phyloP scores from a whole-genome alignment of 2,329 filamentous ascomycete genomes.

The Penicillium vulpinum region DNA sequence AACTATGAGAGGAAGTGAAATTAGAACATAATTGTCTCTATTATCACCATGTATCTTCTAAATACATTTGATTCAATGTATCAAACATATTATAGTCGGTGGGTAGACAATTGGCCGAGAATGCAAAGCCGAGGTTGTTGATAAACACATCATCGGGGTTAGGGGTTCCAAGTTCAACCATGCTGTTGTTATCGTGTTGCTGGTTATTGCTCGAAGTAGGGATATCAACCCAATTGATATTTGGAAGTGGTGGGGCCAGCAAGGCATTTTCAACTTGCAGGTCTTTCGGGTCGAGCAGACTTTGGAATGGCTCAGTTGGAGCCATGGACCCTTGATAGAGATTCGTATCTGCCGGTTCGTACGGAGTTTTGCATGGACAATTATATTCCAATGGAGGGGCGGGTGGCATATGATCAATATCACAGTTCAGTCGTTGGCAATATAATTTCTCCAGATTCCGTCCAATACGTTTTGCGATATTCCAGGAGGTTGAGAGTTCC shows the following conservation, averaged over 20 bases:
- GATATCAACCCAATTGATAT: constrained; percentile 1
- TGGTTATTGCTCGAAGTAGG: not conserved
- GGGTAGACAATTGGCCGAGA: constrained; percentile 20
- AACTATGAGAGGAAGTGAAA: not conserved
- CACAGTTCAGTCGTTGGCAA: constrained; percentile 13
- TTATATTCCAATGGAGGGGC: not conserved
- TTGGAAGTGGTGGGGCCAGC: not conserved
- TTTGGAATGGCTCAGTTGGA: not conserved
- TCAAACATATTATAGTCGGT: constrained; percentile 29
- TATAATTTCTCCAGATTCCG: constrained; percentile 24
- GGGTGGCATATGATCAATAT: constrained; percentile 11
- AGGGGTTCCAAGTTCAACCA: not conserved
- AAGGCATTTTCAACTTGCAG: not conserved
- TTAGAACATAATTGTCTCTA: not conserved
- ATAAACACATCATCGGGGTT: constrained; percentile 19
- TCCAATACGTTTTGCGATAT: constrained; percentile 25
- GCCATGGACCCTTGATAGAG: not conserved
- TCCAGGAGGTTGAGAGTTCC: constrained; percentile 25
- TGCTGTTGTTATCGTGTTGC: not conserved
- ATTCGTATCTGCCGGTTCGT: not conserved
- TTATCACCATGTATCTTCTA: constrained; percentile 23
- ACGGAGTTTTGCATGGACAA: not conserved
- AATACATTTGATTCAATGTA: constrained; percentile 25
- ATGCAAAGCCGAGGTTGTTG: constrained; percentile 23
- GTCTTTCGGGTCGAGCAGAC: not conserved